A percentile compares a stretch with the other conserved stretches of the same genome.
Evolutionary conservation across 192 early-diverging fungal species (phyloP).

Genomic region (Thamnidium elegans): DNA sequence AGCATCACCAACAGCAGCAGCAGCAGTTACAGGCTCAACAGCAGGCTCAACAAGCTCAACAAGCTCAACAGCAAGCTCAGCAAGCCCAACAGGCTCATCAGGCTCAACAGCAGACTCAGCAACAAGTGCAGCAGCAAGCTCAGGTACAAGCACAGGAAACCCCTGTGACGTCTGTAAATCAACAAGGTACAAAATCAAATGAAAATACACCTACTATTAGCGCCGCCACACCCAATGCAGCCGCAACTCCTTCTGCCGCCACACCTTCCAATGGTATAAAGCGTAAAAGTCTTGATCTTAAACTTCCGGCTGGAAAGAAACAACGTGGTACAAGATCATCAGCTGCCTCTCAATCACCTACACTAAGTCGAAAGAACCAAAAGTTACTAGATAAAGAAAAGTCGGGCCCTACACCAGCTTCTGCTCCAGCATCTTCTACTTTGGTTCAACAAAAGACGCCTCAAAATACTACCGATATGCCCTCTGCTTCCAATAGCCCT

Average conservation of each 20-base stretch:
- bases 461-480: neutral
- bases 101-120: conserved; percentile 4
- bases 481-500: neutral
- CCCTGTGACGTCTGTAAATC: conserved; percentile 5
- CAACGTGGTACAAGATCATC: conserved; percentile 17
- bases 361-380: neutral
- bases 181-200: conserved; percentile 4
- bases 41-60: conserved; percentile 9
- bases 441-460: neutral
- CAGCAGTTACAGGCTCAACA: conserved; percentile 22
- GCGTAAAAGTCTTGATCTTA: conserved; percentile 34
- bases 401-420: neutral
- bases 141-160: conserved; percentile 13
- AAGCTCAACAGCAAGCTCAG: conserved; percentile 2
- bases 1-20: conserved; percentile 18
- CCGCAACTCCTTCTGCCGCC: conserved; percentile 19
- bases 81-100: conserved; percentile 8
- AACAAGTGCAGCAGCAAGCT: neutral
- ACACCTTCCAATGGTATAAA: conserved; percentile 16
- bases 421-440: neutral
- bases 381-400: neutral
- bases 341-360: conserved; percentile 2
- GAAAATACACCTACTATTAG: neutral
- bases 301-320: conserved; percentile 29
- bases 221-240: conserved; percentile 14